Evolutionary conservation across 2,329 filamentous ascomycete genomes (phyloP).

Genomic region (Sporothrix sp.): DNA sequence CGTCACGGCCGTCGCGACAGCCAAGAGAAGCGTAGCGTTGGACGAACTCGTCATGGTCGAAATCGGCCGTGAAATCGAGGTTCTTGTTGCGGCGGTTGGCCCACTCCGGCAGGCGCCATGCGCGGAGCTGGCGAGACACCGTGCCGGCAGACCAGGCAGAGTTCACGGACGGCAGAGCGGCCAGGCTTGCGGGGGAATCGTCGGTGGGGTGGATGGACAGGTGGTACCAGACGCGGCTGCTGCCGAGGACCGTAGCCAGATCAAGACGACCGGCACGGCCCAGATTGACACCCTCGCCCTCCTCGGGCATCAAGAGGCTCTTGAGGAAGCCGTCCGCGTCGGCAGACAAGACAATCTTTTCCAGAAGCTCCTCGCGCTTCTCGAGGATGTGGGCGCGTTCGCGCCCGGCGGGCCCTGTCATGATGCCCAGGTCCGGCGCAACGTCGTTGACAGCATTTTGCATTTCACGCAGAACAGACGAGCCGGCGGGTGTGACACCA

Average conservation of each 20-base stretch:
- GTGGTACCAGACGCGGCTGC: conserved; percentile 92
- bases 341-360: conserved; percentile 74
- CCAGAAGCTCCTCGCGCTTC: conserved; percentile 70
- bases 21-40: conserved; percentile 74
- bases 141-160: conserved; percentile 87
- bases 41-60: conserved; percentile 86
- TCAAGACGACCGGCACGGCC: conserved; percentile 73
- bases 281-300: conserved; percentile 68
- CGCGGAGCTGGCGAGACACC: conserved; percentile 82
- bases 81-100: conserved; percentile 84
- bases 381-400: conserved; percentile 73
- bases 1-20: conserved; percentile 82
- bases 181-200: conserved; percentile 64
- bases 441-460: conserved; percentile 67
- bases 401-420: conserved; percentile 53
- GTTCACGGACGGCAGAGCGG: conserved; percentile 60
- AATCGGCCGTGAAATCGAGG: conserved; percentile 93
- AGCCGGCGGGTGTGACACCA: conserved; percentile 60
- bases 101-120: conserved; percentile 94
- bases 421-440: conserved; percentile 69
- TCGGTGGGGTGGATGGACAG: conserved; percentile 87
- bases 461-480: conserved; percentile 81
- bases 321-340: conserved; percentile 77
- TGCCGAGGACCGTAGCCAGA: conserved; percentile 61
- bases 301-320: conserved; percentile 68